phyloP scores from a whole-genome alignment of 306 rosid genomes.

The Delonix regia region DNA sequence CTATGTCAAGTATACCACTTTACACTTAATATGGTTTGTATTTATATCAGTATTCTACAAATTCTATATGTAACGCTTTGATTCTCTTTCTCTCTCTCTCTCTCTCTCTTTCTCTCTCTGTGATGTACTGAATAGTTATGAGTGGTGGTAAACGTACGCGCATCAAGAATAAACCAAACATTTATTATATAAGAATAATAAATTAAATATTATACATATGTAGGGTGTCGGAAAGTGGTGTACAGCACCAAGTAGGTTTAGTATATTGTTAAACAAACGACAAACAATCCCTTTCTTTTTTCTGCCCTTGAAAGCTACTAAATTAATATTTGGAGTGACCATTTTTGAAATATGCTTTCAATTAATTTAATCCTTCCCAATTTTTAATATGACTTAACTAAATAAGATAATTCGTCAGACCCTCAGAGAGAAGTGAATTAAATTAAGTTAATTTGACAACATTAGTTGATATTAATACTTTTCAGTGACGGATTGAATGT shows the following conservation, averaged over 20 bases:
- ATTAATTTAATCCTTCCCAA: too few species aligned
- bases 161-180: not conserved
- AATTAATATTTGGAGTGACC: not conserved
- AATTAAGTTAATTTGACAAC: too few species aligned
- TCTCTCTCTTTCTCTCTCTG: too few species aligned
- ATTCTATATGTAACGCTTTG: not conserved
- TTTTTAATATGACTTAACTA: too few species aligned
- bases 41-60: not conserved
- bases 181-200: not conserved
- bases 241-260: conserved; percentile 48
- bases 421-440: too few species aligned
- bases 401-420: too few species aligned
- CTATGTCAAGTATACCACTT: too few species aligned
- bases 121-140: too few species aligned
- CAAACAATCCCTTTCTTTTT: not conserved
- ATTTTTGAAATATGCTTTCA: not conserved
- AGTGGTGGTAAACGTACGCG: not conserved
- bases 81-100: not conserved
- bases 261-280: conserved; percentile 20
- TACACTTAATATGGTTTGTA: not conserved
- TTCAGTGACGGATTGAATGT: too few species aligned
- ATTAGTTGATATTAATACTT: too few species aligned
- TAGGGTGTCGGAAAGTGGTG: conserved; percentile 52
- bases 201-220: conserved; percentile 21
- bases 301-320: not conserved